Evolutionary conservation across 2,329 filamentous ascomycete genomes (phyloP).

Genomic region (Rutstroemia sp.): DNA sequence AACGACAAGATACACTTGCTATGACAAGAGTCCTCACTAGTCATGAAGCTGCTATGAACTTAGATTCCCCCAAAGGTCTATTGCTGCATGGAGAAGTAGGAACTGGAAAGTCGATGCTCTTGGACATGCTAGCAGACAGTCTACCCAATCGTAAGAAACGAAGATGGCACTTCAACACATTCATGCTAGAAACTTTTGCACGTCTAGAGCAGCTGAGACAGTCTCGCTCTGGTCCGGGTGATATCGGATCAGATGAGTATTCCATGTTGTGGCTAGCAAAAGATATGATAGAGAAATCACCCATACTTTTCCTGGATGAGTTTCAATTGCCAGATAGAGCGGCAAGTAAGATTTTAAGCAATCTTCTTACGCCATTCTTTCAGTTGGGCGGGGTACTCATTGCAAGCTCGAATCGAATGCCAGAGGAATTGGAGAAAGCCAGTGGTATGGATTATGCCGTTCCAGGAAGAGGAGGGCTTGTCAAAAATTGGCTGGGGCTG

Average conservation of each 20-base stretch:
- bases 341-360: conserved; percentile 70
- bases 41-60: conserved; percentile 62
- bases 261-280: conserved; percentile 62
- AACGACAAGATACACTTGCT: conserved; percentile 50
- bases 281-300: conserved; percentile 66
- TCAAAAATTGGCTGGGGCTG: conserved; percentile 41
- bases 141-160: conserved; percentile 66
- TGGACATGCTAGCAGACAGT: conserved; percentile 72
- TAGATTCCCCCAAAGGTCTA: conserved; percentile 66
- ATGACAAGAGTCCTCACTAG: conserved; percentile 61
- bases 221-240: conserved; percentile 12
- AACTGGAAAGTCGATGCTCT: conserved; percentile 78
- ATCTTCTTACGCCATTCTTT: conserved; percentile 73
- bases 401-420: conserved; percentile 76
- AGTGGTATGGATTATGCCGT: conserved; percentile 58
- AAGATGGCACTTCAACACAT: conserved; percentile 78
- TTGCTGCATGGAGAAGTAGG: conserved; percentile 78
- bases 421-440: conserved; percentile 71
- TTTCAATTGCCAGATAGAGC: conserved; percentile 77
- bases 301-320: conserved; percentile 74
- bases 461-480: conserved; percentile 44
- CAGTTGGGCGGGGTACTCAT: conserved; percentile 74
- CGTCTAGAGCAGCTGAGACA: conserved; percentile 59
- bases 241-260: conserved; percentile 17
- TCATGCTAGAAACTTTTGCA: conserved; percentile 73